A percentile compares a stretch with the other conserved stretches of the same genome.
Evolutionary conservation across 75 land plant genomes (phyloP).

Genomic region (Cunninghamia lanceolata): DNA sequence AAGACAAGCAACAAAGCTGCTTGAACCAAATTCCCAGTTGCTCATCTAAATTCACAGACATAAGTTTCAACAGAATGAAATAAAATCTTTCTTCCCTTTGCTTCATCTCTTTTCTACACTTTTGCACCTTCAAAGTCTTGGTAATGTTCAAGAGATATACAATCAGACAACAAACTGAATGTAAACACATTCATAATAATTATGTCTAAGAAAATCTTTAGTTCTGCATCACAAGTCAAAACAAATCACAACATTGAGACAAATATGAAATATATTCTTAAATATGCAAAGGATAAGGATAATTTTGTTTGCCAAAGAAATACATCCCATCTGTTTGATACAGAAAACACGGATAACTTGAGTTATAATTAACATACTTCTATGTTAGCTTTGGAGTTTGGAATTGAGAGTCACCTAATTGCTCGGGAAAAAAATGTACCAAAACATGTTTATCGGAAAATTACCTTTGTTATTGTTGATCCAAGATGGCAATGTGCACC

Average conservation of each 20-base stretch:
- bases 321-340: neutral
- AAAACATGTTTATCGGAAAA: neutral
- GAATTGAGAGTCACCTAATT: neutral
- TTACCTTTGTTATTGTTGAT: conserved; percentile 94
- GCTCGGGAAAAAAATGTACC: neutral
- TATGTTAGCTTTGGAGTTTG: neutral
- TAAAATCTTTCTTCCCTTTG: neutral
- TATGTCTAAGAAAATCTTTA: neutral
- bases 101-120: neutral
- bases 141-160: neutral
- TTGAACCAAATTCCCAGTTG: neutral
- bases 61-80: neutral
- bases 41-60: neutral
- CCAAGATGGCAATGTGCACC: conserved; percentile 98
- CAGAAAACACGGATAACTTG: neutral
- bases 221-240: neutral
- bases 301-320: neutral
- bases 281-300: neutral
- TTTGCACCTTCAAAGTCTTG: neutral
- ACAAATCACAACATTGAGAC: neutral
- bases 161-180: neutral
- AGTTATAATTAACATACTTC: neutral
- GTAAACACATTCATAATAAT: neutral
- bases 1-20: neutral
- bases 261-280: neutral